Conservation (phyloP, 2,329 filamentous ascomycete genomes). For the Colletotrichum sp. region DNA sequence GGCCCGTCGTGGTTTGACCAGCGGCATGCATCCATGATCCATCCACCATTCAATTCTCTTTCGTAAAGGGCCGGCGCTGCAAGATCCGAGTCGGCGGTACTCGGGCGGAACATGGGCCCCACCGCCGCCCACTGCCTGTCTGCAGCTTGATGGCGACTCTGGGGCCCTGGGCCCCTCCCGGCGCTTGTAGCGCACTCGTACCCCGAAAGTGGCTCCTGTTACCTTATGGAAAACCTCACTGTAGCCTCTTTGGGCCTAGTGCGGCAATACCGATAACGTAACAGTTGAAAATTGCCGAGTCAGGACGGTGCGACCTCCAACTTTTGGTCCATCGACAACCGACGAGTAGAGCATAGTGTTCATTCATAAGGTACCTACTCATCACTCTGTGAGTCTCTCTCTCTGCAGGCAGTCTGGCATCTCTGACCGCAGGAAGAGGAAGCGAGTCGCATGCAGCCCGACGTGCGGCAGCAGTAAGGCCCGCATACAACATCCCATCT, state of each 20-base stretch:
- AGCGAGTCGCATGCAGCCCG: background rate
- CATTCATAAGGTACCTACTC: background rate
- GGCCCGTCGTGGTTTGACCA: background rate
- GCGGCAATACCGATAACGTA: constrained; percentile 52
- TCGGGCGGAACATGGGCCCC: constrained; percentile 11
- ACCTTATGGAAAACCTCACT: constrained; percentile 51
- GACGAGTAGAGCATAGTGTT: background rate
- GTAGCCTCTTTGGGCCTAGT: constrained; percentile 29
- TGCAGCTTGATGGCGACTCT: background rate
- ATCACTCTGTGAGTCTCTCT: background rate
- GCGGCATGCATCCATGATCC: background rate
- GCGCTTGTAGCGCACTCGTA: constrained; percentile 12
- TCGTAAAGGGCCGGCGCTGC: constrained; percentile 5
- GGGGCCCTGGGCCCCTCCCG: background rate
- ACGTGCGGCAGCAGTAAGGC: background rate
- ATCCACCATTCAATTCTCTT: background rate
- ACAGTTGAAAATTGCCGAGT: constrained; percentile 42
- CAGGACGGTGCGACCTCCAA: constrained; percentile 17
- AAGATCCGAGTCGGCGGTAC: constrained; percentile 22
- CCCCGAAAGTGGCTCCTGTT: constrained; percentile 39
- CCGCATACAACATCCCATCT: background rate
- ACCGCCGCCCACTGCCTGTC: background rate
- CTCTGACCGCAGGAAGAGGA: background rate
- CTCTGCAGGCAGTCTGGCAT: too few relatives aligned
- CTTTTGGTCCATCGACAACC: background rate